Percentiles rank a stretch among this genome's conserved stretches.
These are phyloP conservation scores for Colletotrichum euphorbiae DNA, from an alignment of 2,329 filamentous ascomycete genomes.

Conservation along the genomic window DNA sequence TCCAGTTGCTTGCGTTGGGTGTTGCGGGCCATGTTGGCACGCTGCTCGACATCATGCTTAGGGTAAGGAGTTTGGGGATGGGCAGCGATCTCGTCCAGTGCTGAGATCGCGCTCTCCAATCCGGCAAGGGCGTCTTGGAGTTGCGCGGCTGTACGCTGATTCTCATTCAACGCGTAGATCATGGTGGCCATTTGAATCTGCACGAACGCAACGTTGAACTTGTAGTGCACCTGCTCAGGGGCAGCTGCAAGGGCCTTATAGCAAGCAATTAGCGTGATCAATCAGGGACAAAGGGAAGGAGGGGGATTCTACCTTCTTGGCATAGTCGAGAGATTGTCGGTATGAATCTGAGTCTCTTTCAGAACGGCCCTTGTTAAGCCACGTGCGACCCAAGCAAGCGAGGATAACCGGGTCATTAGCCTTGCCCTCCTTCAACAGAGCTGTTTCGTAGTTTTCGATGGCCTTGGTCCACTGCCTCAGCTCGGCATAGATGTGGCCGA, in stretches of 20 bases:
- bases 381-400: constrained; percentile 87
- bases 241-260: constrained; percentile 77
- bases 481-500: constrained; percentile 93
- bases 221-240: constrained; percentile 88
- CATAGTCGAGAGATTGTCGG: constrained; percentile 68
- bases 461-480: constrained; percentile 90
- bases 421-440: constrained; percentile 81
- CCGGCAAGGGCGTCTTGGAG: constrained; percentile 84
- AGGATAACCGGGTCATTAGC: constrained; percentile 80
- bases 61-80: constrained; percentile 85
- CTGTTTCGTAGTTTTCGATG: constrained; percentile 93
- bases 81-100: constrained; percentile 71
- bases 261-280: constrained; percentile 42
- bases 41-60: constrained; percentile 88
- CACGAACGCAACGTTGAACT: constrained; percentile 98
- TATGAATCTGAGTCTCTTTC: constrained; percentile 70
- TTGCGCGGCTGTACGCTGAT: constrained; percentile 81
- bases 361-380: constrained; percentile 81
- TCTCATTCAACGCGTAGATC: constrained; percentile 79
- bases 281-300: not conserved
- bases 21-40: constrained; percentile 96
- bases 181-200: constrained; percentile 92
- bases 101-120: constrained; percentile 86
- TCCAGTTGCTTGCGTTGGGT: constrained; percentile 94
- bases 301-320: constrained; percentile 65